A percentile compares a stretch with the other conserved stretches of the same genome.
phyloP scores from a whole-genome alignment of 2,329 filamentous ascomycete genomes.

The Plenodomus biglobosus region DNA sequence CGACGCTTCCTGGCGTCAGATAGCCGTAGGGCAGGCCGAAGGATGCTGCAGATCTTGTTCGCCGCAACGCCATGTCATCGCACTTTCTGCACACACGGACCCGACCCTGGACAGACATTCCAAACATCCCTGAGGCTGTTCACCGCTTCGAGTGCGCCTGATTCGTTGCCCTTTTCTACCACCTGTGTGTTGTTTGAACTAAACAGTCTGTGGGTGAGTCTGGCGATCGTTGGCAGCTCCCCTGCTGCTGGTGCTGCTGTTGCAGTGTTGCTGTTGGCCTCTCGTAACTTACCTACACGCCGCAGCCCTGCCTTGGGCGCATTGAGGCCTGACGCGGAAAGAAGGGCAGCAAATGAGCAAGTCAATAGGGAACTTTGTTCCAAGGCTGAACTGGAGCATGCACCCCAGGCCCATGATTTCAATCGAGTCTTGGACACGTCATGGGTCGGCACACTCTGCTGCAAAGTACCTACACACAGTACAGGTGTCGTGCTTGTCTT shows the following conservation, averaged over 20 bases:
- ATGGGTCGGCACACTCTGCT: slow-evolving; percentile 26
- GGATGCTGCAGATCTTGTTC: slow-evolving; percentile 46
- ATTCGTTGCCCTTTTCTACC: slow-evolving; percentile 39
- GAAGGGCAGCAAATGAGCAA: slow-evolving; percentile 32
- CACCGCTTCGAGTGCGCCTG: slow-evolving; percentile 36
- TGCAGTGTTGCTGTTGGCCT: too few relatives aligned
- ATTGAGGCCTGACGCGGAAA: slow-evolving; percentile 32
- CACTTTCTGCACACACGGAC: slow-evolving; percentile 38
- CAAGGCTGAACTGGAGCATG: slow-evolving; percentile 20
- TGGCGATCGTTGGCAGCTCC: slow-evolving; percentile 26
- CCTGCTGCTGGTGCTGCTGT: slow-evolving; percentile 23
- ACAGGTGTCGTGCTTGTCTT: slow-evolving; percentile 31
- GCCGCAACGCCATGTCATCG: slow-evolving; percentile 44
- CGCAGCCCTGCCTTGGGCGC: slow-evolving; percentile 34
- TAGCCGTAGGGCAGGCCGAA: slow-evolving; percentile 40
- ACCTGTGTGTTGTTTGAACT: slow-evolving; percentile 11
- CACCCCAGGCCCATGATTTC: not conserved
- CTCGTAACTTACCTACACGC: slow-evolving; percentile 22
- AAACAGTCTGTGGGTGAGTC: slow-evolving; percentile 14
- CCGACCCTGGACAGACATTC: slow-evolving; percentile 29
- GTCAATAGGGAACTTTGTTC: slow-evolving; percentile 29
- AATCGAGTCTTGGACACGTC: slow-evolving; percentile 35
- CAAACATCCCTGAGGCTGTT: slow-evolving; percentile 44
- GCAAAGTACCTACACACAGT: too few relatives aligned
- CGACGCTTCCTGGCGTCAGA: slow-evolving; percentile 39